Base-by-base conservation (phyloP, 1,284 basidiomycete genomes). In the Ceratorhiza oryzae-sativae region DNA sequence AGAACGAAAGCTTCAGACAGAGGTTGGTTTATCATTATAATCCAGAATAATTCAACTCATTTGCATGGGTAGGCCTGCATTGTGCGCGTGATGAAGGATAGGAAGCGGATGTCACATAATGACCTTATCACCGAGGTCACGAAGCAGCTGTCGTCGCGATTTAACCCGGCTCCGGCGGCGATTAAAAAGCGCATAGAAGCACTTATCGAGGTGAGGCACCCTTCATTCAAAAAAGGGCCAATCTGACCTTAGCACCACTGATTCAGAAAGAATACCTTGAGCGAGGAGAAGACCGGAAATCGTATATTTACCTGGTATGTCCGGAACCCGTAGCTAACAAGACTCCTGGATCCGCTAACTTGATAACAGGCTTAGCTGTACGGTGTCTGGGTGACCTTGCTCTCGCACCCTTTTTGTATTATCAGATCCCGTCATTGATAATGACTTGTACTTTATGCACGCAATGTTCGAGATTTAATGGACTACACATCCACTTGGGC, bases 81-180 rank as follows among this genome's bases (percentile, higher is more conserved):
- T 74, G 97, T 99, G 27, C 90, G 97, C 46, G 90, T 98, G 45
- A 99, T 99, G 97, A 99, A 99, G 83, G 91, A 95, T 78, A 84
- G 96, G 73, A 98, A 98, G 80, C 87, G 87, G 71, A 90, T 98
- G 87, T 82, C 84, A 5, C 95, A 98, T 79, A 94, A 90, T 74
- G 95, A 97, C 73, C 86, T 99, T 18, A 86, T 98, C 71, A 91
- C 91, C 76, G 96, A 99, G 80, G 94, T 95, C 30, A 93, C 94
- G 45, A 86, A 88, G 18, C 97, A 98, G 78, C 82, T 99, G 1
- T 84, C 90, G 13, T 84, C 83, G 72, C 88, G 97, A 2, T 99
- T 99, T 84, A 87, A 88, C 68, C 97, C 97, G 0, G 89, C 91
- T 75, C 90, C 95, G 49, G 80, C 88, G 41, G 84, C 88, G 74